These are phyloP conservation scores for Candida arabinofermentans DNA, from an alignment of 805 yeast genomes.

Conservation along the genomic window DNA sequence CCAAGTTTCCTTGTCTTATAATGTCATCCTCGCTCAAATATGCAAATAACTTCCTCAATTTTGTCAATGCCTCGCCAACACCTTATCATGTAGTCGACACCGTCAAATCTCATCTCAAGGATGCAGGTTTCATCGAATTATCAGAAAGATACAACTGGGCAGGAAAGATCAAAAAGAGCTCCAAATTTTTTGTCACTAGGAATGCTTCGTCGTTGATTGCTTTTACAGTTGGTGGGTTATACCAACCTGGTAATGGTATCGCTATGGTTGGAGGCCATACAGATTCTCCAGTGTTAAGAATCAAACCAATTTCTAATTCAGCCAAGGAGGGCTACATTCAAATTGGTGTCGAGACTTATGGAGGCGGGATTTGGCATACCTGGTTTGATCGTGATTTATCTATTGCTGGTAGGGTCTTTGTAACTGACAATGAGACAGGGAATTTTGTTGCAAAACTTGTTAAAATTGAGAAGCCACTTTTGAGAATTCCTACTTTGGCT, in stretches of 20 bases:
- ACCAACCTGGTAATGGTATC: slow-evolving; percentile 74
- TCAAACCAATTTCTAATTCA: slow-evolving; percentile 81
- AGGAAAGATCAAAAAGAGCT: slow-evolving; percentile 45
- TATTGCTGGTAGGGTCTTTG: slow-evolving; percentile 87
- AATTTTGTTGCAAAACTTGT: slow-evolving; percentile 62
- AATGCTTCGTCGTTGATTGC: slow-evolving; percentile 88
- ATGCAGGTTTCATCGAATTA: slow-evolving; percentile 70
- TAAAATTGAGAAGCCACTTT: slow-evolving; percentile 75
- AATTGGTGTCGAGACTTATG: slow-evolving; percentile 91
- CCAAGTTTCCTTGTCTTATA: too few species aligned
- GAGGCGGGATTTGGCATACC: slow-evolving; percentile 94
- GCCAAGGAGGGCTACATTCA: slow-evolving; percentile 73
- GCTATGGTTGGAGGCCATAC: slow-evolving; percentile 95
- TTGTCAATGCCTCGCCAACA: slow-evolving; percentile 82
- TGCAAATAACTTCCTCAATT: slow-evolving; percentile 65
- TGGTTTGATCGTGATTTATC: slow-evolving; percentile 96
- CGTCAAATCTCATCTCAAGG: slow-evolving; percentile 48
- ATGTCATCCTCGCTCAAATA: slow-evolving; percentile 22
- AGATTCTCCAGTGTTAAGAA: slow-evolving; percentile 84
- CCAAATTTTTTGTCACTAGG: slow-evolving; percentile 82
- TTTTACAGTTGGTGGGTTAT: slow-evolving; percentile 71
- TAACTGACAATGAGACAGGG: slow-evolving; percentile 43
- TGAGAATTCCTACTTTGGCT: slow-evolving; percentile 92
- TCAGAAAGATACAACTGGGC: slow-evolving; percentile 73
- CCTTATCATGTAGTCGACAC: slow-evolving; percentile 89